These are phyloP conservation scores for Cyclotella kingstonii DNA, from an alignment of 108 stramenopile species.

Conservation along the genomic window DNA sequence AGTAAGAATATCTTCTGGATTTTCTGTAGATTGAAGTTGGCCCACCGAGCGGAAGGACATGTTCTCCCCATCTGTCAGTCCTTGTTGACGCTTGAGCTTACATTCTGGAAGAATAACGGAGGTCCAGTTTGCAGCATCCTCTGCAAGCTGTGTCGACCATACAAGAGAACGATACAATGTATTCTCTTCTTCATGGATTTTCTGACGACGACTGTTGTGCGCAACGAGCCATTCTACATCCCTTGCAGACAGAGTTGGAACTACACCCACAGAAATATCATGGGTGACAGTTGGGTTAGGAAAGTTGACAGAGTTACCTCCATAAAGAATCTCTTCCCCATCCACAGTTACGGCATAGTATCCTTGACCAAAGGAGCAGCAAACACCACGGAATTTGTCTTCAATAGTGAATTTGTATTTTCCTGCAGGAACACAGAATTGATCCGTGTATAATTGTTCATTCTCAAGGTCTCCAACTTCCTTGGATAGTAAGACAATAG, in stretches of 20 bases:
- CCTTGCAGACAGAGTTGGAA: slow-evolving; percentile 1
- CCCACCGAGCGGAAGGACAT: slow-evolving; percentile 18
- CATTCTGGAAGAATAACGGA: slow-evolving; percentile 10
- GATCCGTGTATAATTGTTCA: slow-evolving; percentile 4
- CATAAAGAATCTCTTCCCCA: slow-evolving; percentile 24
- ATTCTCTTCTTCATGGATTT: slow-evolving; percentile 13
- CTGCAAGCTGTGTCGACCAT: slow-evolving; percentile 15
- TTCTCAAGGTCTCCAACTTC: slow-evolving; percentile 4
- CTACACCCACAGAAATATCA: slow-evolving; percentile 10
- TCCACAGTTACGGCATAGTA: slow-evolving; percentile 16
- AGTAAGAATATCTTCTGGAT: slow-evolving; percentile 13
- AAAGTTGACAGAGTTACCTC: slow-evolving; percentile 1
- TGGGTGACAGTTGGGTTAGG: not conserved
- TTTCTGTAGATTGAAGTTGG: not conserved
- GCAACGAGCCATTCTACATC: slow-evolving; percentile 21
- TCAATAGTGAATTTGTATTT: slow-evolving; percentile 1
- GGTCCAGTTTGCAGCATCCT: slow-evolving; percentile 10
- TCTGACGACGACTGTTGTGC: slow-evolving; percentile 28
- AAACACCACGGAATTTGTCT: slow-evolving; percentile 14
- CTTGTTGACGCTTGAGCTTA: slow-evolving; percentile 5
- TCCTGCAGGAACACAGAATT: slow-evolving; percentile 16
- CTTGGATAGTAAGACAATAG: not conserved
- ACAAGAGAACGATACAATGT: slow-evolving; percentile 16
- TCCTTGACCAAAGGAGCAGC: slow-evolving; percentile 10
- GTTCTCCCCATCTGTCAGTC: slow-evolving; percentile 28